Evolutionary conservation across 192 early-diverging fungal species (phyloP), one percentile per base, ranked within the genome.

Genomic region (Coemansia sp.): DNA sequence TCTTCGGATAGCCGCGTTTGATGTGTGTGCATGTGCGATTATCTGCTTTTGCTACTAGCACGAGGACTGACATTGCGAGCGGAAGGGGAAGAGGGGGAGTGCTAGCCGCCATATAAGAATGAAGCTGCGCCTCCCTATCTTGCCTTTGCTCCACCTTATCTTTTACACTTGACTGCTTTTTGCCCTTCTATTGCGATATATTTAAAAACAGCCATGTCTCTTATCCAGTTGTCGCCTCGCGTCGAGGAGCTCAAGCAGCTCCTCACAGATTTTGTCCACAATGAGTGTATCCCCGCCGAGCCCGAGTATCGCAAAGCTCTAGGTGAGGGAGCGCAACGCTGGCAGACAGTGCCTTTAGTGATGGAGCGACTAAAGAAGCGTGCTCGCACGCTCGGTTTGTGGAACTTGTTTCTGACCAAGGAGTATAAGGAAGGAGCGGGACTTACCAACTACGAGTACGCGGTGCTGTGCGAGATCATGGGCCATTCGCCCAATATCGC

Each of bases 201-300:
- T 55, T 31, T 41, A 10, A 41, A 29, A 55, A 27, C 23, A 27
- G 11, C 9, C 51, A 67, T 73, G 66, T 73, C 82, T 9, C 48
- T 78, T 63, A 70, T 84, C 1, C 68, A 75, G 62, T 70, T 85
- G 31, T 85, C 83, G 31, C 75, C 83, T 29, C 64, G 83, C 4
- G 83, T 64, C 21, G 59, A 76, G 45, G 66, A 75, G 74, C 73
- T 85, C 46, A 53, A 63, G 67, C 36, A 66, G 19, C 55, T 50
- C 14, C 72, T 85, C n/a, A 57, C 67, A 44, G 68, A 69, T 31
- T 85, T 85, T 60, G 78, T 85, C 21, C 71, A 94, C 84, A 87
- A 92, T 73, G 95, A 97, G 66, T 99, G 97, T 82, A 92, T 99
- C 77, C 97, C 97, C 23, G 94, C 94, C 57, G 95, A 98, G 70